These are phyloP conservation scores for Xylariaceae sp. DNA, from an alignment of 2,329 filamentous ascomycete genomes.

Conservation along the genomic window DNA sequence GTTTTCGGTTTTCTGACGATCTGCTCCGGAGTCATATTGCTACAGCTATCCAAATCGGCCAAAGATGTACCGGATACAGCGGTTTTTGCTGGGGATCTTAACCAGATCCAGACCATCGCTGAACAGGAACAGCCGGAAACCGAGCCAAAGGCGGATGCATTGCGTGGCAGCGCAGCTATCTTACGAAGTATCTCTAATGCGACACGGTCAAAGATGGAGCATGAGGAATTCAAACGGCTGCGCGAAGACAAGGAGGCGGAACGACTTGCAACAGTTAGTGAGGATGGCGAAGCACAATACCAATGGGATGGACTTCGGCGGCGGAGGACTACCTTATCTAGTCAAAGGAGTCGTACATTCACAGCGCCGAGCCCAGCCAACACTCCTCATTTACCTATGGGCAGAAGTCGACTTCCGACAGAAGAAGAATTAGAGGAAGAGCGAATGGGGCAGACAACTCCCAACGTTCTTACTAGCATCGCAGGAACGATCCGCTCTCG, in stretches of 20 bases:
- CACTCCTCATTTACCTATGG: constrained; percentile 67
- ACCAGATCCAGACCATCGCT: constrained; percentile 92
- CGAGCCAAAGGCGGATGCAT: constrained; percentile 93
- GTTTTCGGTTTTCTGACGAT: constrained; percentile 93
- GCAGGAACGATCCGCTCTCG: constrained; percentile 52
- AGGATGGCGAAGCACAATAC: constrained; percentile 65
- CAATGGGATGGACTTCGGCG: constrained; percentile 91
- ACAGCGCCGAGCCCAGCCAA: constrained; percentile 33
- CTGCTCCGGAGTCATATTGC: constrained; percentile 83
- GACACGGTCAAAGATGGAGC: constrained; percentile 73
- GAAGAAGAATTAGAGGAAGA: constrained; percentile 58
- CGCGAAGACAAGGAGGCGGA: constrained; percentile 73
- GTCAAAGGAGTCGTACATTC: constrained; percentile 35
- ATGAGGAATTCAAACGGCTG: constrained; percentile 72
- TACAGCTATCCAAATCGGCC: constrained; percentile 96
- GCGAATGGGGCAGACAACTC: constrained; percentile 43
- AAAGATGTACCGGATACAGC: constrained; percentile 95
- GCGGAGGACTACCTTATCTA: constrained; percentile 55
- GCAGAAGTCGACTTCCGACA: constrained; percentile 80
- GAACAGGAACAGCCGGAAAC: constrained; percentile 95
- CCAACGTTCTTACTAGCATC: constrained; percentile 51
- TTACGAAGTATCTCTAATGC: constrained; percentile 75
- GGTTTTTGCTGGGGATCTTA: constrained; percentile 86
- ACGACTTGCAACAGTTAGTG: constrained; percentile 68
- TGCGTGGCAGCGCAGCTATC: constrained; percentile 85